These are phyloP conservation scores for Isoetes taiwanensis DNA, from an alignment of 75 land plant genomes.

Conservation along the genomic window DNA sequence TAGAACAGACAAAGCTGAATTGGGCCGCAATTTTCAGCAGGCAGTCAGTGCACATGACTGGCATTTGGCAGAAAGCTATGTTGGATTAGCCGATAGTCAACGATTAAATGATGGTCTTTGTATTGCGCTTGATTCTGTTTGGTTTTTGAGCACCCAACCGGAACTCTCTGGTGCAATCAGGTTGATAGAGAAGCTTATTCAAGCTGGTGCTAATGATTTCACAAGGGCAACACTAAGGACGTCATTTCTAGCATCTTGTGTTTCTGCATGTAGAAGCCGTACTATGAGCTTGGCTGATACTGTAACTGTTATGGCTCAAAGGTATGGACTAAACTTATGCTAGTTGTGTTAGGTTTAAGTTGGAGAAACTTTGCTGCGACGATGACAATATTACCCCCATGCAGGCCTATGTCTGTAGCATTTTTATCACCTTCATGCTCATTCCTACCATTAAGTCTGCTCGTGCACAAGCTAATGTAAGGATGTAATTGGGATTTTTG, in stretches of 20 bases:
- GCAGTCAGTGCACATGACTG: slow-evolving; percentile 80
- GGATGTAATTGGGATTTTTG: too few species aligned
- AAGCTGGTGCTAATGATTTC: slow-evolving; percentile 69
- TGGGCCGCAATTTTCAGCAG: slow-evolving; percentile 63
- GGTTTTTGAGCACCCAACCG: slow-evolving; percentile 57
- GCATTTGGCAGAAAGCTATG: slow-evolving; percentile 68
- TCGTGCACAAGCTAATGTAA: too few species aligned
- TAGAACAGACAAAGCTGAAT: slow-evolving; percentile 42
- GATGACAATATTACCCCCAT: too few species aligned
- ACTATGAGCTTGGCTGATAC: slow-evolving; percentile 83
- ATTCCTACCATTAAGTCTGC: too few species aligned
- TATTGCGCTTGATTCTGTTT: slow-evolving; percentile 77
- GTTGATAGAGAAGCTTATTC: slow-evolving; percentile 61
- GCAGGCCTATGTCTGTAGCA: too few species aligned
- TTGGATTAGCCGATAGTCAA: slow-evolving; percentile 52
- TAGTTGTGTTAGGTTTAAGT: too few species aligned
- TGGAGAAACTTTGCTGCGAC: too few species aligned
- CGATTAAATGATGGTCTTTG: slow-evolving; percentile 87
- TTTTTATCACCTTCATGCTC: too few species aligned
- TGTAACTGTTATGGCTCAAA: slow-evolving; percentile 84
- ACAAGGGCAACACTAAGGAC: slow-evolving; percentile 84
- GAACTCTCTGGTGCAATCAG: slow-evolving; percentile 55
- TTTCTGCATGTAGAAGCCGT: slow-evolving; percentile 84
- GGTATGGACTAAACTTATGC: too few species aligned
- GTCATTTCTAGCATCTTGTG: slow-evolving; percentile 91